Evolutionary conservation across 1,284 basidiomycete species (phyloP), one percentile per base, ranked within the genome.

Genomic region (Naganishia albida): DNA sequence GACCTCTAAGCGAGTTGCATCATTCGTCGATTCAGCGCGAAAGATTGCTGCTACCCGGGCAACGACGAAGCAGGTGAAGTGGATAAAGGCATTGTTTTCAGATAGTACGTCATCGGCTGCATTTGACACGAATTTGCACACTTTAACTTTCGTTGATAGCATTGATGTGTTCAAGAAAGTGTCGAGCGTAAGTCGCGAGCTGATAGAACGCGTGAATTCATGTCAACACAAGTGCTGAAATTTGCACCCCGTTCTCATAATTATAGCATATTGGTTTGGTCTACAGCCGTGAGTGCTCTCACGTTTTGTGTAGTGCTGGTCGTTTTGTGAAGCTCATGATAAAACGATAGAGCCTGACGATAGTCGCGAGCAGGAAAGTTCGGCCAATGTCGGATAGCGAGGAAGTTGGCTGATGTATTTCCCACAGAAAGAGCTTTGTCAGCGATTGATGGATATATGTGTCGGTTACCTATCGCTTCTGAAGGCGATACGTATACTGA

Each of bases 191-290:
- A 67, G 76, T 70, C 0, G 7, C 7, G 7, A 3, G 15, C 10
- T 44, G 42, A 25, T 2, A 53, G 30, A 15, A n/a, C 6, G 30
- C n/a, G 25, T 2, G 20, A n/a, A 56, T 13, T 6, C 20, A 20
- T 10, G 13, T 3, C n/a, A 10, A 23, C 40, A 12, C 8, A 48
- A 48, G 68, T 40, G 69, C 50, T 66, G 26, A 63, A 1, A 15
- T 48, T 18, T 42, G 0, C 25, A 34, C 34, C 34, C 6, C 10
- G 10, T 34, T 10, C 34, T 34, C 10, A 34, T 48, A 12, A 16
- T 23, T 13, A 4, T 60, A 78, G 76, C 78, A 79, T 62, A 68
- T 78, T 26, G 78, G 72, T 3, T 65, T 79, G 4, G 67, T 79
- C 6, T 78, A 77, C 62, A 71, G 68, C 30, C 66, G 77, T 78